Conservation (phyloP, 2,329 filamentous ascomycete species). For the Alternaria alternata region DNA sequence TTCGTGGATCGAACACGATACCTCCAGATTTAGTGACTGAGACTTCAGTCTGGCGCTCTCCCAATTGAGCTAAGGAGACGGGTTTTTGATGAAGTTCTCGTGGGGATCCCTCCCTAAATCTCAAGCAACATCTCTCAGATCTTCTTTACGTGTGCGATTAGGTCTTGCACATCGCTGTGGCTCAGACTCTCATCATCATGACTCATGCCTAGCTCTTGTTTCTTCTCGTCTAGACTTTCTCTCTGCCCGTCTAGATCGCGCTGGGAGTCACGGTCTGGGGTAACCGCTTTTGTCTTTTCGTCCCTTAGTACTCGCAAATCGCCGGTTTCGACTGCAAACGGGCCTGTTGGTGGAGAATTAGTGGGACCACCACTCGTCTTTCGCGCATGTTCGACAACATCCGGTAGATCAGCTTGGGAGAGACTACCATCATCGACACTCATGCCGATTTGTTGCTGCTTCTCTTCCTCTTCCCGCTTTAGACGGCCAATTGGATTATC, state of each 20-base stretch:
- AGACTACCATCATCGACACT: conserved; percentile 25
- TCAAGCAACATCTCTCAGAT: background rate
- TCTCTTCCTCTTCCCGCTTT: conserved; percentile 18
- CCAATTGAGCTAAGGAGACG: conserved; percentile 16
- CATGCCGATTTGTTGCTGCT: conserved; percentile 31
- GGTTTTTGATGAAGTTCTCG: background rate
- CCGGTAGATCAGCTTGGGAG: conserved; percentile 19
- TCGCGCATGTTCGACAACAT: conserved; percentile 14
- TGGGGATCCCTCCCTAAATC: background rate
- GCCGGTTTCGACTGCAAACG: conserved; percentile 1
- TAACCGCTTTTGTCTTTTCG: background rate
- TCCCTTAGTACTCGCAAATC: background rate
- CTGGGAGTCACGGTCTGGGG: background rate
- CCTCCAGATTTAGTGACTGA: conserved; percentile 4
- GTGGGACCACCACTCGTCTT: background rate
- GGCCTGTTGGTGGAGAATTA: background rate
- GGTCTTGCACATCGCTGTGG: conserved; percentile 8
- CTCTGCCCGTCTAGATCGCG: background rate
- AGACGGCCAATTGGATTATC: background rate
- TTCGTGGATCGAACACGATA: conserved; percentile 1
- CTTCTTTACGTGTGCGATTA: conserved; percentile 8
- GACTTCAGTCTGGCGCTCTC: conserved; percentile 15
- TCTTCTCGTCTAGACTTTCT: background rate
- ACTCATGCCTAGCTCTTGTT: conserved; percentile 11
- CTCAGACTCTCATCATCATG: background rate